Evolutionary conservation across 2,329 filamentous ascomycete species (phyloP).

Genomic region (Aspergillus fischeri): DNA sequence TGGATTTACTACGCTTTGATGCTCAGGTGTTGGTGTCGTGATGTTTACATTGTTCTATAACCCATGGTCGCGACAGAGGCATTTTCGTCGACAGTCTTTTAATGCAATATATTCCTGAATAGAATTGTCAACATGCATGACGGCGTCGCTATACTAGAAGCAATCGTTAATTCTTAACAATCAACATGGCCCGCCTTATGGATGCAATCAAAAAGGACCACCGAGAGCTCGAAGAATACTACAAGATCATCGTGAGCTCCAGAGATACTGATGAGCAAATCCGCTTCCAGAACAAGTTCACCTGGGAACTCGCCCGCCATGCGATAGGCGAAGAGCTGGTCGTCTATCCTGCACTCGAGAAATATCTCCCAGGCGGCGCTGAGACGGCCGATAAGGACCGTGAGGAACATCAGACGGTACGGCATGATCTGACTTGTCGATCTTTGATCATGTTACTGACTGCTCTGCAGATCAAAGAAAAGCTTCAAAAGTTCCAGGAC

Average conservation of each 20-base stretch:
- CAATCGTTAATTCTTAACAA: not conserved
- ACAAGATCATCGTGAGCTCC: constrained; percentile 41
- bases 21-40: not conserved
- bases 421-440: not conserved
- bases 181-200: constrained; percentile 24
- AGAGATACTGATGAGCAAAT: constrained; percentile 1
- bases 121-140: not conserved
- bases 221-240: constrained; percentile 39
- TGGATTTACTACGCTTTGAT: not conserved
- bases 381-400: not conserved
- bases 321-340: not conserved
- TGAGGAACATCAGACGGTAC: not conserved
- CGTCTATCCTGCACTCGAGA: not conserved
- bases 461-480: constrained; percentile 45
- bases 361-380: not conserved
- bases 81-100: not conserved
- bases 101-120: not conserved
- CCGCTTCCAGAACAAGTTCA: not conserved
- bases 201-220: constrained; percentile 43
- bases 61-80: not conserved
- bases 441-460: not conserved
- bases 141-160: too few species aligned
- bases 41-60: not conserved
- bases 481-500: constrained; percentile 49
- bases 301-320: not conserved